phyloP scores from a whole-genome alignment of 2,329 filamentous ascomycete species.

The Fusarium azukiicola region DNA sequence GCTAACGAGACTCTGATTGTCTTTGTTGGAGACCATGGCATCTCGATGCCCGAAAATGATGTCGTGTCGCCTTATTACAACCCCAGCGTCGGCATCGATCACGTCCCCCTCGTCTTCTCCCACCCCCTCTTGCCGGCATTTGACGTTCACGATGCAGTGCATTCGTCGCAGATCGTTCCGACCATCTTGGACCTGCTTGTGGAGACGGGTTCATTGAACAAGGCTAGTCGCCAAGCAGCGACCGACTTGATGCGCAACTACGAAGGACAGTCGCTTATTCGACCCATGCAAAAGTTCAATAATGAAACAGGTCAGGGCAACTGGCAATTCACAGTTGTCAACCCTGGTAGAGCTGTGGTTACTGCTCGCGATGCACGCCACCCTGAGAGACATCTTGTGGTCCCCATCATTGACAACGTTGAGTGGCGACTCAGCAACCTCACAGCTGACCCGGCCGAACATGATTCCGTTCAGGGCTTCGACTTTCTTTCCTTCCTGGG shows the following conservation, averaged over 20 bases:
- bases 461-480: conserved; percentile 52
- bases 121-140: conserved; percentile 57
- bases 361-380: conserved; percentile 58
- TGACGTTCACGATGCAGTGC: conserved; percentile 55
- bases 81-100: conserved; percentile 54
- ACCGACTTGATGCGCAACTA: conserved; percentile 54
- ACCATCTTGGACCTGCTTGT: conserved; percentile 59
- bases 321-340: conserved; percentile 61
- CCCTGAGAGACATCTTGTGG: conserved; percentile 55
- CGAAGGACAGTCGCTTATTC: conserved; percentile 59
- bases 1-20: conserved; percentile 60
- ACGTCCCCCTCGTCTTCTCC: conserved; percentile 58
- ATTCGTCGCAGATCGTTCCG: conserved; percentile 57
- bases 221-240: conserved; percentile 45
- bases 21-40: conserved; percentile 60
- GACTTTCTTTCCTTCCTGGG: conserved; percentile 51
- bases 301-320: conserved; percentile 49
- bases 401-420: conserved; percentile 57
- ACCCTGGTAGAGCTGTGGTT: conserved; percentile 58
- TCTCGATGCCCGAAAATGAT: conserved; percentile 58
- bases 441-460: conserved; percentile 52
- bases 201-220: conserved; percentile 55
- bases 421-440: conserved; percentile 59
- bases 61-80: conserved; percentile 58
- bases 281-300: conserved; percentile 41